These are phyloP conservation scores for Larix sibirica DNA, from an alignment of 83 land plant species.

Conservation along the genomic window DNA sequence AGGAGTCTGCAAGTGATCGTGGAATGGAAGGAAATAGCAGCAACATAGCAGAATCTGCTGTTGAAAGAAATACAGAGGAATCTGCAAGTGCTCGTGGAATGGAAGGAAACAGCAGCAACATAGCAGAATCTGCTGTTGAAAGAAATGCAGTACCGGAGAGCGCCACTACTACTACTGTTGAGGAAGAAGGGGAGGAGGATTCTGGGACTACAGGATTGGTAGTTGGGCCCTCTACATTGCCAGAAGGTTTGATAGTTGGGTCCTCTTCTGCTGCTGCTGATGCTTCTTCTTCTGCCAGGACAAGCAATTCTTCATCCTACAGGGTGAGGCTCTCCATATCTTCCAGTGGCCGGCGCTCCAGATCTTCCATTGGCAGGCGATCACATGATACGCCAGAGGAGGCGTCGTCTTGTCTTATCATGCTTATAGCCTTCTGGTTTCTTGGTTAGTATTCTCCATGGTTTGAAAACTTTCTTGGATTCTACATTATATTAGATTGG, in stretches of 20 bases:
- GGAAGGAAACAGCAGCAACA: background rate
- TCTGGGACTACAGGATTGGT: background rate
- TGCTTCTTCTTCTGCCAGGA: background rate
- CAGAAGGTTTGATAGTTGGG: background rate
- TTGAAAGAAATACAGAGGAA: background rate
- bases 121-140: background rate
- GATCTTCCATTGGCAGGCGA: background rate
- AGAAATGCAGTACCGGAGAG: background rate
- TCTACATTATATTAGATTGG: background rate
- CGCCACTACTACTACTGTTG: background rate
- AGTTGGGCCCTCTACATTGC: no score
- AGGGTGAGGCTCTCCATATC: conserved; percentile 2
- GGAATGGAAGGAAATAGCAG: background rate
- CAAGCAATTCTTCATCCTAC: background rate
- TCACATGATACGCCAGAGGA: conserved; percentile 31
- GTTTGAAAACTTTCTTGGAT: background rate
- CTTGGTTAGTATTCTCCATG: conserved; percentile 32
- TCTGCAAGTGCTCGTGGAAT: no score
- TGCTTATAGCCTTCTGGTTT: conserved; percentile 57
- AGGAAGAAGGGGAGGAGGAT: background rate
- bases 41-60: background rate
- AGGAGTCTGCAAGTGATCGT: background rate
- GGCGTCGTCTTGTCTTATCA: conserved; percentile 47
- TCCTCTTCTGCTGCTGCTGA: background rate
- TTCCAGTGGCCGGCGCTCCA: background rate